These are phyloP conservation scores for Fraxinus pennsylvanica DNA, from an alignment of 257 asterid species.

Conservation along the genomic window DNA sequence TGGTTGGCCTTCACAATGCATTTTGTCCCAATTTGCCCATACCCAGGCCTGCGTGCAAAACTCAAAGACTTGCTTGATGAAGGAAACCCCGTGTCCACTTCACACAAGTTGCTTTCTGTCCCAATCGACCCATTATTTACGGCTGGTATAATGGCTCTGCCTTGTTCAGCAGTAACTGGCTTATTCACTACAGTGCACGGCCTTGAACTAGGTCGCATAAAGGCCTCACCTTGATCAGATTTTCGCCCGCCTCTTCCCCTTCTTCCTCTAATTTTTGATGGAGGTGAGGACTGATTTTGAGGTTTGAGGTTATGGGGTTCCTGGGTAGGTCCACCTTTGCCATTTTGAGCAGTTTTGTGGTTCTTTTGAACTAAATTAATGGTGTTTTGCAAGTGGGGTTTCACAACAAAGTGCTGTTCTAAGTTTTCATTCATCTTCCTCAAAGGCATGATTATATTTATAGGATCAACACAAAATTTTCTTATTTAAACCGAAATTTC, in stretches of 20 bases:
- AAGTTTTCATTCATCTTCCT: conserved; percentile 80
- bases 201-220: conserved; percentile 82
- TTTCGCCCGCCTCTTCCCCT: conserved; percentile 82
- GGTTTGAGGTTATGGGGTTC: conserved; percentile 54
- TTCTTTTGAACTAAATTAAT: conserved; percentile 48
- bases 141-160: conserved; percentile 33
- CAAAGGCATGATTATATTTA: conserved; percentile 60
- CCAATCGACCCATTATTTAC: conserved; percentile 29
- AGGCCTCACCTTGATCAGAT: conserved; percentile 71
- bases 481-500: conserved; percentile 20
- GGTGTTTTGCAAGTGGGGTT: conserved; percentile 57
- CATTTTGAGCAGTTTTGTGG: conserved; percentile 56
- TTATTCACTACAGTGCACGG: conserved; percentile 75
- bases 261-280: conserved; percentile 73
- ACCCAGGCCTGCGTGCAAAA: conserved; percentile 87
- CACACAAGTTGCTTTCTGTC: conserved; percentile 33
- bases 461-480: conserved; percentile 13
- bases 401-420: conserved; percentile 69
- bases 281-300: conserved; percentile 60
- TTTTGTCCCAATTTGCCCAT: conserved; percentile 86
- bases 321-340: conserved; percentile 60
- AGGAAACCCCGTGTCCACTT: conserved; percentile 52
- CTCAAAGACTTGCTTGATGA: conserved; percentile 74
- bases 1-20: conserved; percentile 98
- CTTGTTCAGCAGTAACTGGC: conserved; percentile 37